phyloP scores from a whole-genome alignment of 805 yeast species.

The Nakazawaea peltata region DNA sequence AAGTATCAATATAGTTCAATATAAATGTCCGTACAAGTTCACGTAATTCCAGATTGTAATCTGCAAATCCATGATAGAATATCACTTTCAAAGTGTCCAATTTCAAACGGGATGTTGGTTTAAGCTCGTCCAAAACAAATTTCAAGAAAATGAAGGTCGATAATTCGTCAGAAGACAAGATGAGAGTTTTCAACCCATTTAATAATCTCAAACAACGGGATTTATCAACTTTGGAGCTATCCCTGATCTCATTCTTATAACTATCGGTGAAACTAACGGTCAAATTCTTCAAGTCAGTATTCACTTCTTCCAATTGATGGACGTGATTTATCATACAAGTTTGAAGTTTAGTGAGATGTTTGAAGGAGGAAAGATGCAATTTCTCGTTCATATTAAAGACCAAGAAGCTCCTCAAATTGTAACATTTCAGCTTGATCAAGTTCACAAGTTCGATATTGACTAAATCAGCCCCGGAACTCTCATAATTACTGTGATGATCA shows the following conservation, averaged over 20 bases:
- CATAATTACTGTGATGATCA: constrained; percentile 16
- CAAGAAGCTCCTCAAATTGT: constrained; percentile 10
- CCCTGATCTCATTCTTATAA: constrained; percentile 6
- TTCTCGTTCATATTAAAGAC: constrained; percentile 11
- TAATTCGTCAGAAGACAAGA: constrained; percentile 23
- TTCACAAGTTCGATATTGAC: constrained; percentile 17
- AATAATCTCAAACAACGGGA: constrained; percentile 5
- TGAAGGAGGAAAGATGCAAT: constrained; percentile 6
- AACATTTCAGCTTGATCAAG: constrained; percentile 13
- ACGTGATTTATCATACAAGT: constrained; percentile 14
- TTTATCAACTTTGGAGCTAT: background rate
- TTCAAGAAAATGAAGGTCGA: constrained; percentile 29
- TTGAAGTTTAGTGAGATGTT: constrained; percentile 8
- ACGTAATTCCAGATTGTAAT: constrained; percentile 27
- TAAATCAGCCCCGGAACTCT: constrained; percentile 11
- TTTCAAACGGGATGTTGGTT: constrained; percentile 10
- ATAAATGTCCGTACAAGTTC: constrained; percentile 23
- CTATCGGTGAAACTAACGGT: constrained; percentile 12
- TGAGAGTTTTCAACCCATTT: constrained; percentile 8
- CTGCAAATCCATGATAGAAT: constrained; percentile 37
- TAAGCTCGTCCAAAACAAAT: constrained; percentile 15
- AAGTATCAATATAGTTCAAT: constrained; percentile 21
- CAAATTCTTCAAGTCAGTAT: constrained; percentile 13
- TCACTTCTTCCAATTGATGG: constrained; percentile 14
- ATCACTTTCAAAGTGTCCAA: constrained; percentile 30